phyloP scores from a whole-genome alignment of 192 early-diverging fungal genomes.

The Cladochytrium replicatum region DNA sequence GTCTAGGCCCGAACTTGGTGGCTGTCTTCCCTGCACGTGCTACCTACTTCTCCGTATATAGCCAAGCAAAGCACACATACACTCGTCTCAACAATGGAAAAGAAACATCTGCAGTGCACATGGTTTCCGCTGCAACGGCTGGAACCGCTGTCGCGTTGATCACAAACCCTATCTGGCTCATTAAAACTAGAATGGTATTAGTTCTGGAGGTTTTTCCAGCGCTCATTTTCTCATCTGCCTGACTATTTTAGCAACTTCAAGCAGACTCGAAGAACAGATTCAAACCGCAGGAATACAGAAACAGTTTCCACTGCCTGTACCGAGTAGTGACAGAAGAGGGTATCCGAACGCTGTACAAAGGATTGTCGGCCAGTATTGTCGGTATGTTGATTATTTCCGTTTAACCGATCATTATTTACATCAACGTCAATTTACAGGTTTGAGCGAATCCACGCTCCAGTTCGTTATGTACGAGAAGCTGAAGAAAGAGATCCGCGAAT shows the following conservation, averaged over 20 bases:
- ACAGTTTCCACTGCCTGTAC: constrained; percentile 65
- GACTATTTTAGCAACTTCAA: constrained; percentile 73
- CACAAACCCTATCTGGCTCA: constrained; percentile 97
- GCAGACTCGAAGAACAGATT: constrained; percentile 17
- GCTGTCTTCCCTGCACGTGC: constrained; percentile 92
- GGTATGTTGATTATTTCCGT: constrained; percentile 23
- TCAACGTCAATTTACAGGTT: constrained; percentile 35
- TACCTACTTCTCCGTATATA: constrained; percentile 91
- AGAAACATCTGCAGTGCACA: constrained; percentile 72
- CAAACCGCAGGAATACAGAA: constrained; percentile 44
- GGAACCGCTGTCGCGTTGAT: constrained; percentile 64
- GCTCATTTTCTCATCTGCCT: neutral
- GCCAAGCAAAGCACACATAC: constrained; percentile 73
- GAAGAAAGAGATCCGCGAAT: constrained; percentile 45
- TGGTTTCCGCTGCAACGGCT: constrained; percentile 66
- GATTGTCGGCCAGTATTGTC: constrained; percentile 80
- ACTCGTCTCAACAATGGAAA: constrained; percentile 61
- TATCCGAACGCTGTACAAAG: constrained; percentile 73
- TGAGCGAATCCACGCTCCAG: constrained; percentile 84
- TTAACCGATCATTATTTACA: neutral
- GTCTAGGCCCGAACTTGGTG: constrained; percentile 84
- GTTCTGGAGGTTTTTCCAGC: constrained; percentile 4
- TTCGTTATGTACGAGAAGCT: constrained; percentile 94
- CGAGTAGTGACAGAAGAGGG: constrained; percentile 72
- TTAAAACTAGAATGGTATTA: constrained; percentile 83